These are phyloP conservation scores for Trichoderma breve DNA, from an alignment of 2,329 filamentous ascomycete genomes.

Conservation along the genomic window DNA sequence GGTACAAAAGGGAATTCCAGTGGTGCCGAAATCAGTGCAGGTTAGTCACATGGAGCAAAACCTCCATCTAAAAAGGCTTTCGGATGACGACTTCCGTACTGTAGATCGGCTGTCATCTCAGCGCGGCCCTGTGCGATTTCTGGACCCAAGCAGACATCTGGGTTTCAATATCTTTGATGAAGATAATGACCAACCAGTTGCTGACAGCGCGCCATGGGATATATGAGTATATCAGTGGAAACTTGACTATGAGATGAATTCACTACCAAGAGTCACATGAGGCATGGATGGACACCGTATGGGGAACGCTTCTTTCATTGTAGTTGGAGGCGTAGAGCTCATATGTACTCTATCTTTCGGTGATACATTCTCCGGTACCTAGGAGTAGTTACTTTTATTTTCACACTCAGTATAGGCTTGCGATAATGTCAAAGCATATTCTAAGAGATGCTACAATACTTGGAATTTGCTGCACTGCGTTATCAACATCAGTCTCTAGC, in stretches of 20 bases:
- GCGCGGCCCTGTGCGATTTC: background rate
- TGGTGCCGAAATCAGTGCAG: background rate
- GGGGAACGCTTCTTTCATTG: background rate
- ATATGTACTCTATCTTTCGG: background rate
- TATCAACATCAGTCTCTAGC: background rate
- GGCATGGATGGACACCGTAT: background rate
- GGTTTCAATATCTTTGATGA: conserved; percentile 8
- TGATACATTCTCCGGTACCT: background rate
- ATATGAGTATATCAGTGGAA: background rate
- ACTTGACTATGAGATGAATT: background rate
- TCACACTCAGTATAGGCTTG: background rate
- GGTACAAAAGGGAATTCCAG: conserved; percentile 1
- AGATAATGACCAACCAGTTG: background rate
- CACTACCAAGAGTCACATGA: background rate
- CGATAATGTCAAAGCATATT: background rate
- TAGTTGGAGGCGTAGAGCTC: background rate
- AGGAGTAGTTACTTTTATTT: background rate
- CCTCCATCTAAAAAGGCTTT: background rate
- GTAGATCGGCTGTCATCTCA: background rate
- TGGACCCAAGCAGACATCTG: background rate
- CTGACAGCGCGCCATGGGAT: background rate
- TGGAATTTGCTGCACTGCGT: background rate
- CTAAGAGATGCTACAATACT: too few species aligned
- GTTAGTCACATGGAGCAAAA: background rate
- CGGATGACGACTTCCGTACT: background rate